phyloP scores from a whole-genome alignment of 2,329 filamentous ascomycete genomes.

The Pestalotiopsis sp. region DNA sequence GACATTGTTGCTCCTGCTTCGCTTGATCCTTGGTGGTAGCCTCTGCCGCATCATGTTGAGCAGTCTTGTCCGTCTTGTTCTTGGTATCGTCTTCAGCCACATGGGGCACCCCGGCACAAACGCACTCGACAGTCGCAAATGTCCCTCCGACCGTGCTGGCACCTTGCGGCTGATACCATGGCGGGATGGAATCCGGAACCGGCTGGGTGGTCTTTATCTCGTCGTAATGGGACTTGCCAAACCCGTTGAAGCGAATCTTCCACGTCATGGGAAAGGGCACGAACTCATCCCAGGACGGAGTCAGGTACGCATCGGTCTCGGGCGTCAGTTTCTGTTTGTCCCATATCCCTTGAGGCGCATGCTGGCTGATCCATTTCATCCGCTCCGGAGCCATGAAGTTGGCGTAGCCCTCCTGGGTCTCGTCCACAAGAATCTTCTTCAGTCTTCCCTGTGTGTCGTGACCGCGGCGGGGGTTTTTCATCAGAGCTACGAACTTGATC shows the following conservation, averaged over 20 bases:
- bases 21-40: too few relatives aligned
- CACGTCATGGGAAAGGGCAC: constrained; percentile 19
- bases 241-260: constrained; percentile 13
- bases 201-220: too few relatives aligned
- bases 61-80: too few relatives aligned
- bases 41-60: too few relatives aligned
- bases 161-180: too few relatives aligned
- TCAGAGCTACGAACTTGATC: constrained; percentile 20
- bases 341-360: constrained; percentile 9
- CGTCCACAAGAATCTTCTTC: constrained; percentile 20
- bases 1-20: too few relatives aligned
- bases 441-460: constrained; percentile 18
- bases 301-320: constrained; percentile 20
- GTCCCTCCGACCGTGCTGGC: too few relatives aligned
- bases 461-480: constrained; percentile 21
- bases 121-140: too few relatives aligned
- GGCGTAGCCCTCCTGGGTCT: constrained; percentile 19
- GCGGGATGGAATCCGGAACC: too few relatives aligned
- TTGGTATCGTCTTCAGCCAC: too few relatives aligned
- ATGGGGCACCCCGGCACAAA: too few relatives aligned
- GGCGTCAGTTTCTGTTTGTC: constrained; percentile 3
- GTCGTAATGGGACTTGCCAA: constrained; percentile 8
- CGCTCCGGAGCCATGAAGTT: constrained; percentile 20
- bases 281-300: constrained; percentile 21
- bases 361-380: constrained; percentile 10